These are phyloP conservation scores for Penstemon davidsonii DNA, from an alignment of 257 asterid species.

Conservation along the genomic window DNA sequence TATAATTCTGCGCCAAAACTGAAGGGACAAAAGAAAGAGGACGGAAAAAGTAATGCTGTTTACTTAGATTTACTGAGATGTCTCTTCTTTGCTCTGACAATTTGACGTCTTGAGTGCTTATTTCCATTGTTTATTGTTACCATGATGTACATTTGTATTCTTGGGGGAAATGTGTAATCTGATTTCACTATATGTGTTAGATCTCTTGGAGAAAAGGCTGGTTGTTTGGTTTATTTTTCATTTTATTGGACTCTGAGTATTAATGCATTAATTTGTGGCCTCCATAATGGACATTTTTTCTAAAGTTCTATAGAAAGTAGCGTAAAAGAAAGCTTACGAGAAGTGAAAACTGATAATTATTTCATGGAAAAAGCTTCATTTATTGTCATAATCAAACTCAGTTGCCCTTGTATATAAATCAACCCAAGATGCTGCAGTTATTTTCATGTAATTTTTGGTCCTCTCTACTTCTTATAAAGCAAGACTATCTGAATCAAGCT, in stretches of 20 bases:
- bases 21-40: not conserved
- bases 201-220: not conserved
- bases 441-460: slow-evolving; percentile 18
- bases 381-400: not conserved
- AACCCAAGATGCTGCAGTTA: not conserved
- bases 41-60: not conserved
- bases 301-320: not conserved
- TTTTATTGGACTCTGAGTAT: not conserved
- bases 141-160: not conserved
- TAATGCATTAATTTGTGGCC: not conserved
- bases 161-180: not conserved
- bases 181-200: slow-evolving; percentile 8
- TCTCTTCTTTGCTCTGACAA: slow-evolving; percentile 1
- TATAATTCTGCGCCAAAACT: not conserved
- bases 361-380: not conserved
- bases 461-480: slow-evolving; percentile 7
- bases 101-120: slow-evolving; percentile 2
- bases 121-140: not conserved
- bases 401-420: slow-evolving; percentile 4
- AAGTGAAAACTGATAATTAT: not conserved
- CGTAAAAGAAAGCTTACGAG: not conserved
- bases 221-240: not conserved
- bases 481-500: slow-evolving; percentile 10
- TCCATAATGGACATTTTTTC: not conserved
- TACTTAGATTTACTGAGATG: not conserved